Evolutionary conservation across 371 early-diverging fungal species (phyloP).

Genomic region (Mucor indicus): DNA sequence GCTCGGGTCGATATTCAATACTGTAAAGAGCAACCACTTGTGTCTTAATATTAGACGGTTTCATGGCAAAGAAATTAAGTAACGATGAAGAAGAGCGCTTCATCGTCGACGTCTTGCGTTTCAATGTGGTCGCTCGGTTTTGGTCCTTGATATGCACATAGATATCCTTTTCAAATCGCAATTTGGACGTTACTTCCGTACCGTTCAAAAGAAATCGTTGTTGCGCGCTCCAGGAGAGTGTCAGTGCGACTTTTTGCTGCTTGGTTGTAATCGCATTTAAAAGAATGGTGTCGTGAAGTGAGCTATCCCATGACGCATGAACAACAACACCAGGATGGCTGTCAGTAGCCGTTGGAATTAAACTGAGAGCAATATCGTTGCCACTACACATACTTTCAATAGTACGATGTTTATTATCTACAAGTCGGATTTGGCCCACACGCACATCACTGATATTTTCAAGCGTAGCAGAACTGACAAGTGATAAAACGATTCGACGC

Average conservation of each 20-base stretch:
- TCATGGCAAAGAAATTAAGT: constrained; percentile 17
- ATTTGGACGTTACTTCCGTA: constrained; percentile 33
- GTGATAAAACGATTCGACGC: constrained; percentile 61
- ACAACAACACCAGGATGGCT: constrained; percentile 27
- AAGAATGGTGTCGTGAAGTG: constrained; percentile 69
- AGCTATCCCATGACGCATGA: constrained; percentile 80
- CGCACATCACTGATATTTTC: constrained; percentile 39
- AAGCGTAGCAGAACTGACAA: constrained; percentile 56
- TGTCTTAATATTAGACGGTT: constrained; percentile 17
- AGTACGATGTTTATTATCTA: constrained; percentile 59
- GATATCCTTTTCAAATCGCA: constrained; percentile 52
- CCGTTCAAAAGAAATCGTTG: constrained; percentile 21
- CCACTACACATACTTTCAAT: constrained; percentile 36
- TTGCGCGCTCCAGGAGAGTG: constrained; percentile 48
- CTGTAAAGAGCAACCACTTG: constrained; percentile 35
- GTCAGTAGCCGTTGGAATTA: constrained; percentile 24
- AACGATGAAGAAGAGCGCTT: constrained; percentile 25
- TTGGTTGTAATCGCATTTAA: constrained; percentile 78
- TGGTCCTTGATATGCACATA: constrained; percentile 54
- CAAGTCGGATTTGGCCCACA: constrained; percentile 65
- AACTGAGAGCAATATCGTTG: constrained; percentile 31
- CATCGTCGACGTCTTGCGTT: constrained; percentile 30
- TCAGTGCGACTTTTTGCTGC: constrained; percentile 49
- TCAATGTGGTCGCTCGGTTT: constrained; percentile 17
- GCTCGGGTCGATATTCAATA: constrained; percentile 39